Evolutionary conservation across 2,329 filamentous ascomycete genomes (phyloP).

Genomic region (Botryotinia globosa): DNA sequence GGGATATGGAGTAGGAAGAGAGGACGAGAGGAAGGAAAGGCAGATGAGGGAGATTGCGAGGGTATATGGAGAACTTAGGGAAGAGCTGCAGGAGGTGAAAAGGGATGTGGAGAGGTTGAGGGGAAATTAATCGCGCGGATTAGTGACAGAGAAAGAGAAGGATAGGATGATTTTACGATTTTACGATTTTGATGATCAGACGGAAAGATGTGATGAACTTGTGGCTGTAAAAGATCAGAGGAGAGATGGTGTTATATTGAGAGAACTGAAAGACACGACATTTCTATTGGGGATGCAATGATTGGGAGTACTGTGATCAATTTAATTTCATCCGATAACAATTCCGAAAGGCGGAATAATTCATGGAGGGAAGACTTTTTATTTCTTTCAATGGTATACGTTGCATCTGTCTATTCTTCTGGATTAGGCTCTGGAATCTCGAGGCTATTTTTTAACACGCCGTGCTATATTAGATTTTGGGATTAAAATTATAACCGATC

Average conservation of each 20-base stretch:
- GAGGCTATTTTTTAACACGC: not conserved
- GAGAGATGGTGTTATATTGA: not conserved
- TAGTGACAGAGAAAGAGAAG: not conserved
- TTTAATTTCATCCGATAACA: not conserved
- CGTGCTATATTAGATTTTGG: not conserved
- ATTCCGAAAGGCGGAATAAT: not conserved
- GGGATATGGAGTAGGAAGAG: conserved; percentile 37
- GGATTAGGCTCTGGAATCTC: not conserved
- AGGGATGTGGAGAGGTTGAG: conserved; percentile 37
- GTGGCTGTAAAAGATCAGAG: not conserved
- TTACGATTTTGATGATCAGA: not conserved
- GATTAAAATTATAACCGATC: not conserved
- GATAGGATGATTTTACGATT: conserved; percentile 1
- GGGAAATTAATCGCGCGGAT: conserved; percentile 16
- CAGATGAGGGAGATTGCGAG: conserved; percentile 38
- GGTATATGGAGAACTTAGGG: conserved; percentile 36
- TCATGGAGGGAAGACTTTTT: not conserved
- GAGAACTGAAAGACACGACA: not conserved
- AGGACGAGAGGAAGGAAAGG: conserved; percentile 34
- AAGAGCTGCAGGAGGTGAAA: conserved; percentile 35
- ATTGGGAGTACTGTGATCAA: not conserved
- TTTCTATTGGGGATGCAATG: not conserved
- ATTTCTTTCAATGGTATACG: not conserved
- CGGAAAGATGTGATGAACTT: not conserved
- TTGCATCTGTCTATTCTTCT: not conserved